phyloP scores from a whole-genome alignment of 1,284 basidiomycete species.

The Irpex sp. region DNA sequence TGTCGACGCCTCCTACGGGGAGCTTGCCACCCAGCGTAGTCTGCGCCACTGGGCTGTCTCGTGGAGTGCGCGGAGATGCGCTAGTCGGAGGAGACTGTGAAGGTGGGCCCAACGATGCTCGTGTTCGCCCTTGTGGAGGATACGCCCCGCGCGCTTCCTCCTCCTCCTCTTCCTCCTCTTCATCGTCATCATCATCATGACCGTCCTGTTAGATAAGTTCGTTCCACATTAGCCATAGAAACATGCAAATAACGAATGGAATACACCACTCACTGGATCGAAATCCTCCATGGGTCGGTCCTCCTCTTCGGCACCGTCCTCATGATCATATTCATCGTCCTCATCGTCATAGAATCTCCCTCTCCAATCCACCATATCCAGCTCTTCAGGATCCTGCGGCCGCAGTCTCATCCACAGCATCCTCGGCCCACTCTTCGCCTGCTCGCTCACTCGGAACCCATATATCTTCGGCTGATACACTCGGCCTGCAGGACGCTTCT shows the following conservation, averaged over 20 bases:
- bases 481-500: conserved; percentile 80
- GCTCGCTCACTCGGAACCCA: conserved; percentile 83
- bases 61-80: conserved; percentile 27
- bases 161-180: conserved; percentile 53
- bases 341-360: conserved; percentile 84
- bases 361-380: conserved; percentile 85
- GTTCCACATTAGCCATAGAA: not conserved
- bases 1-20: not conserved
- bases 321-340: conserved; percentile 53
- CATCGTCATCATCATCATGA: conserved; percentile 63
- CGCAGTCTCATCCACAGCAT: conserved; percentile 95
- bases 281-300: conserved; percentile 81
- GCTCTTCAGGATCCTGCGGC: conserved; percentile 75
- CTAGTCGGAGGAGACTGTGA: conserved; percentile 29
- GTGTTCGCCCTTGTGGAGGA: not conserved
- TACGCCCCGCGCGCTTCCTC: conserved; percentile 35
- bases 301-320: conserved; percentile 60
- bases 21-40: conserved; percentile 31
- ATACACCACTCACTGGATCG: conserved; percentile 57
- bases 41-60: conserved; percentile 15
- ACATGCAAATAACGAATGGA: conserved; percentile 7
- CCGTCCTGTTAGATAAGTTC: conserved; percentile 37
- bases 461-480: conserved; percentile 95
- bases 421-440: conserved; percentile 86
- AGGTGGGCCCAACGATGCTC: conserved; percentile 13